Base-by-base conservation (phyloP, 331 rosid species). In the Acacia concinna region DNA sequence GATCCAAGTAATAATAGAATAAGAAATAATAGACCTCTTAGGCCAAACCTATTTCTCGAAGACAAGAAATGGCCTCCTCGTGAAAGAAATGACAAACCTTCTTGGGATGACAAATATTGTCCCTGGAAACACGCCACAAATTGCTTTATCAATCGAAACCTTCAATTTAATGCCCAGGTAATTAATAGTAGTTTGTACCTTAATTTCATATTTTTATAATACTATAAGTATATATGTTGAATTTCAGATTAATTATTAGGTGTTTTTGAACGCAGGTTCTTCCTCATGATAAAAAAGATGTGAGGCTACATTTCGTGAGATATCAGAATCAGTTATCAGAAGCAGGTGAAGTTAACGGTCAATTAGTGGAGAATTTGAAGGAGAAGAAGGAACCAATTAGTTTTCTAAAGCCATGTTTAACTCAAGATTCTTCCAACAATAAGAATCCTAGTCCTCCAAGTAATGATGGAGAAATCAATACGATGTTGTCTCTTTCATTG, bases 21-120 rank as follows among this genome's bases (percentile, higher is more conserved):
- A 27, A 77, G 81, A 65, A 52, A 38, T 27, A 43, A 31, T n/a
- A 76, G 32, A 20, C 81, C 81, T 15, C 46, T 81, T 32, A 85
- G 81, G 59, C 88, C 88, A 1, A 71, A 67, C 54, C 72, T 46
- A 27, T 81, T 85, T 41, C 86, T 74, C 46, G 89, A 87, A 74
- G 90, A 89, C 47, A 85, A 82, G 71, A 85, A 44, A 63, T 85
- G 86, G 91, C 83, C 88, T n/a, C 86, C 88, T n/a, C 71, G 21
- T 13, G 81, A 83, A 68, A 12, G 20, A 59, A 17, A 74, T 38
- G 68, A 38, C 8, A 74, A 65, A 37, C n/a, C 31, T 62, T 65
- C 23, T 56, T 23, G 83, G 83, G 74, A 60, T 43, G 79, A 62
- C 3, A 27, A 56, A 54, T 4, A 8, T 66, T 69, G 23, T 57